Percentiles rank a stretch among this genome's conserved stretches.
Evolutionary conservation across 768 basidiomycete species (phyloP).

Genomic region (Auricularia cornea): DNA sequence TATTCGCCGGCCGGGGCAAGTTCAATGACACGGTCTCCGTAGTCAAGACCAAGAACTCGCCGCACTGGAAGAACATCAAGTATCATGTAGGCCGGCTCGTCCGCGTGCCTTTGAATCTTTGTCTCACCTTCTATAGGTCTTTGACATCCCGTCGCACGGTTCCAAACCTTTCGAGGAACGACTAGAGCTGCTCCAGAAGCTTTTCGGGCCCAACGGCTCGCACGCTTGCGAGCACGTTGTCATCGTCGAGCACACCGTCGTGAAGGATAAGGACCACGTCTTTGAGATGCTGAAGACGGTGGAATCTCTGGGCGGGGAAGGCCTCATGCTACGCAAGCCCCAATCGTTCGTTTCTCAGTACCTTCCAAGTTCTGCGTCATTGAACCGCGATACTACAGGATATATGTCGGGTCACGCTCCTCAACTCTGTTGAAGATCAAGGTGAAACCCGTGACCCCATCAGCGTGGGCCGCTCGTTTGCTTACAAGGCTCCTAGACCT

Average conservation of each 20-base stretch:
- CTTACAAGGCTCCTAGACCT: constrained; percentile 28
- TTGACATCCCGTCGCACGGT: constrained; percentile 46
- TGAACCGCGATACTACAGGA: constrained; percentile 17
- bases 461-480: neutral
- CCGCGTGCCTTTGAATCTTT: neutral
- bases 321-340: constrained; percentile 47
- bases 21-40: constrained; percentile 54
- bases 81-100: constrained; percentile 35
- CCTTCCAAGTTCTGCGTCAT: neutral
- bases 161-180: constrained; percentile 45
- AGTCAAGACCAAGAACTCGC: constrained; percentile 49
- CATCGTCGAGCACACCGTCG: constrained; percentile 42
- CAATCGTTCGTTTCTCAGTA: constrained; percentile 30
- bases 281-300: constrained; percentile 46
- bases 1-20: constrained; percentile 48
- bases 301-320: constrained; percentile 48
- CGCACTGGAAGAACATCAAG: constrained; percentile 46
- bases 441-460: constrained; percentile 16
- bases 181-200: constrained; percentile 24
- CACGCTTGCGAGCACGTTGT: constrained; percentile 28
- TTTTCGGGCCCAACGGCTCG: constrained; percentile 40
- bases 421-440: constrained; percentile 48
- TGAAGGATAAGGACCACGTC: constrained; percentile 40
- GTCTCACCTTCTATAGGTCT: too few relatives aligned
- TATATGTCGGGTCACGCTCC: constrained; percentile 44